Evolutionary conservation across 768 basidiomycete species (phyloP).

Genomic region (Russula emetica): DNA sequence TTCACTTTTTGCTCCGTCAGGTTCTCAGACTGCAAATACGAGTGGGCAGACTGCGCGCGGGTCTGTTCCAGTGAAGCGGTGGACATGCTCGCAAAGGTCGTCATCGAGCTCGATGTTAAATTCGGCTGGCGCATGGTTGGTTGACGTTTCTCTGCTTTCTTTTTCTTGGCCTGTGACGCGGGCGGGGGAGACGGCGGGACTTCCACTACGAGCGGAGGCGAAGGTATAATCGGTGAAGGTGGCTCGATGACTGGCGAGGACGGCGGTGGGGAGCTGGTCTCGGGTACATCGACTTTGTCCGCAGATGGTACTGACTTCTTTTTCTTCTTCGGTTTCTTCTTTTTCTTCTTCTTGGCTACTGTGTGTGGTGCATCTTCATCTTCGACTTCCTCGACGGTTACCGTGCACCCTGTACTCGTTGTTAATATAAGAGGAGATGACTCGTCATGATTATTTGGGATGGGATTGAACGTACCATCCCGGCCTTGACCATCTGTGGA

Average conservation of each 20-base stretch:
- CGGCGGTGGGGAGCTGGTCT: slow-evolving; percentile 28
- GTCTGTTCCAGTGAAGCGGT: slow-evolving; percentile 42
- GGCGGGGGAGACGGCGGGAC: background rate
- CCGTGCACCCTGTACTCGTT: slow-evolving; percentile 37
- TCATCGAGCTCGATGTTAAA: slow-evolving; percentile 27
- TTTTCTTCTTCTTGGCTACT: slow-evolving; percentile 59
- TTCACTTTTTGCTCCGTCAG: slow-evolving; percentile 52
- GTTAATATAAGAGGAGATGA: background rate
- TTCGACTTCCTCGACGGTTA: slow-evolving; percentile 68
- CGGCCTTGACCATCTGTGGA: background rate
- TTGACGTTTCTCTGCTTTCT: slow-evolving; percentile 16
- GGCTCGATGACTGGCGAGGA: slow-evolving; percentile 25
- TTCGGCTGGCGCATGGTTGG: slow-evolving; percentile 21
- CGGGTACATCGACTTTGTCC: slow-evolving; percentile 22
- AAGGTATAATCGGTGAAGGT: background rate
- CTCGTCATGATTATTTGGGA: background rate
- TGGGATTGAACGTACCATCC: background rate
- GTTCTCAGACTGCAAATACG: slow-evolving; percentile 57
- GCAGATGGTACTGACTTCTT: slow-evolving; percentile 38
- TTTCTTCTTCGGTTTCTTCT: slow-evolving; percentile 74
- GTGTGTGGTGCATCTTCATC: slow-evolving; percentile 54
- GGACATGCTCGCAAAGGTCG: slow-evolving; percentile 34
- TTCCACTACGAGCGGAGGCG: background rate
- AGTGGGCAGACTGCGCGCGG: slow-evolving; percentile 63
- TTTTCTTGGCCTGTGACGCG: slow-evolving; percentile 13